phyloP scores from a whole-genome alignment of 768 basidiomycete species.

The Pleurotus giganteus region DNA sequence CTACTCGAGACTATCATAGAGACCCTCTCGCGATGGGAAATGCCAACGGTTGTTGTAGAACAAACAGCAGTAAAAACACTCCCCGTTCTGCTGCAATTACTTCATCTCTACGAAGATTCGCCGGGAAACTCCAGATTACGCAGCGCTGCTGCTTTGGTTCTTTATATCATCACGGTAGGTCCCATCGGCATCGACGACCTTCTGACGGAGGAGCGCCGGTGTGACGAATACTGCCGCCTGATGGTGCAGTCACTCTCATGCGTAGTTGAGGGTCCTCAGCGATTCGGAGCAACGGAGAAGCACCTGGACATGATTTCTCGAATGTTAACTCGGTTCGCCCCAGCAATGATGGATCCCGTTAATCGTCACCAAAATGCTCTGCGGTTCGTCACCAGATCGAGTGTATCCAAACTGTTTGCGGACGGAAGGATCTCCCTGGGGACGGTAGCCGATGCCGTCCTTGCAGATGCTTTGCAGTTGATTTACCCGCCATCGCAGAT shows the following conservation, averaged over 20 bases:
- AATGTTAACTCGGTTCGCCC: slow-evolving; percentile 32
- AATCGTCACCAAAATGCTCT: slow-evolving; percentile 26
- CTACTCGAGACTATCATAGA: slow-evolving; percentile 39
- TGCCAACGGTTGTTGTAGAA: slow-evolving; percentile 32
- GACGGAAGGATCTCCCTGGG: slow-evolving; percentile 31
- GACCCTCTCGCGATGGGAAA: slow-evolving; percentile 34
- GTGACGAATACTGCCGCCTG: slow-evolving; percentile 26
- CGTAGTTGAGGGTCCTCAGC: slow-evolving; percentile 27
- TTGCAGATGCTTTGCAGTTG: slow-evolving; percentile 36
- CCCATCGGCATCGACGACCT: slow-evolving; percentile 23
- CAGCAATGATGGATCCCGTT: slow-evolving; percentile 26
- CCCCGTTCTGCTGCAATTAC: slow-evolving; percentile 32
- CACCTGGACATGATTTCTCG: slow-evolving; percentile 29
- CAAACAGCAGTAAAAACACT: slow-evolving; percentile 31
- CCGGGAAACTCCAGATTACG: slow-evolving; percentile 25
- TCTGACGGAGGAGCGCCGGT: slow-evolving; percentile 26
- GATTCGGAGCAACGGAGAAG: slow-evolving; percentile 29
- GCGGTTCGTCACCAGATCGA: slow-evolving; percentile 25
- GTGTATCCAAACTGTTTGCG: slow-evolving; percentile 35
- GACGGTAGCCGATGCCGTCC: slow-evolving; percentile 25
- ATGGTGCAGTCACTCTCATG: slow-evolving; percentile 32
- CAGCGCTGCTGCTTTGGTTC: slow-evolving; percentile 28
- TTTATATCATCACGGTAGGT: slow-evolving; percentile 28
- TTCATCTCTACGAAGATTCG: slow-evolving; percentile 26
- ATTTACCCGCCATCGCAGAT: slow-evolving; percentile 29